phyloP scores from a whole-genome alignment of 164 flowering plant species.

The Paratinospora sagittata region DNA sequence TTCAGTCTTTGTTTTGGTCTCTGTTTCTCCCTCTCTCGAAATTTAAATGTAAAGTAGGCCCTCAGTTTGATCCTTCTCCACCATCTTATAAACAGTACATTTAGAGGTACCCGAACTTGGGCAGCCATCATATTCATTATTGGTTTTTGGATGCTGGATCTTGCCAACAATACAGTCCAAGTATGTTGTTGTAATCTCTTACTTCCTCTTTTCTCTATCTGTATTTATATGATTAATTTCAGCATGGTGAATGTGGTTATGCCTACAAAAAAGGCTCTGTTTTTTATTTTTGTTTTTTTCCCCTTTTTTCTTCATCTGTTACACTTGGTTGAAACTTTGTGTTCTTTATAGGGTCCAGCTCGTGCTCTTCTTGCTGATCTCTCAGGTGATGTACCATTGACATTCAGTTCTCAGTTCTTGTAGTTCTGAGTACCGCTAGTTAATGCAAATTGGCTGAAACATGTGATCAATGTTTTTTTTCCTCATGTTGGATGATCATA shows the following conservation, averaged over 20 bases:
- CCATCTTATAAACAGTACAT: conserved; percentile 41
- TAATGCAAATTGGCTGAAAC: background rate
- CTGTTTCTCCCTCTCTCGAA: too few relatives aligned
- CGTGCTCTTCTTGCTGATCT: conserved; percentile 98
- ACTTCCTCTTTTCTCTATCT: conserved; percentile 2
- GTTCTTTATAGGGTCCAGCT: conserved; percentile 83
- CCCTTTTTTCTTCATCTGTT: background rate
- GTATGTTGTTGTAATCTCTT: conserved; percentile 31
- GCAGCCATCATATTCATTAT: conserved; percentile 81
- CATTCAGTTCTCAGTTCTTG: background rate
- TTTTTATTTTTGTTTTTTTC: background rate
- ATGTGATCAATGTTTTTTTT: background rate
- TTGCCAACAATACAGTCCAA: conserved; percentile 98
- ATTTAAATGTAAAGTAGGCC: background rate
- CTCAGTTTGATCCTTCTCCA: background rate
- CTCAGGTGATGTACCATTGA: conserved; percentile 49
- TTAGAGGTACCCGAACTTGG: conserved; percentile 83
- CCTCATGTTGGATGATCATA: background rate
- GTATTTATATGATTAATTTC: too few relatives aligned
- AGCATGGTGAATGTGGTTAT: background rate
- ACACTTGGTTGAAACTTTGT: conserved; percentile 4
- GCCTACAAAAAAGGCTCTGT: background rate
- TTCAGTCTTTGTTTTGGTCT: background rate
- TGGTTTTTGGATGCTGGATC: conserved; percentile 99
- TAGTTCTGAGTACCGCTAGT: background rate